Base-by-base conservation (phyloP, 1,284 basidiomycete species). In the Leccinum cinnamomeum region DNA sequence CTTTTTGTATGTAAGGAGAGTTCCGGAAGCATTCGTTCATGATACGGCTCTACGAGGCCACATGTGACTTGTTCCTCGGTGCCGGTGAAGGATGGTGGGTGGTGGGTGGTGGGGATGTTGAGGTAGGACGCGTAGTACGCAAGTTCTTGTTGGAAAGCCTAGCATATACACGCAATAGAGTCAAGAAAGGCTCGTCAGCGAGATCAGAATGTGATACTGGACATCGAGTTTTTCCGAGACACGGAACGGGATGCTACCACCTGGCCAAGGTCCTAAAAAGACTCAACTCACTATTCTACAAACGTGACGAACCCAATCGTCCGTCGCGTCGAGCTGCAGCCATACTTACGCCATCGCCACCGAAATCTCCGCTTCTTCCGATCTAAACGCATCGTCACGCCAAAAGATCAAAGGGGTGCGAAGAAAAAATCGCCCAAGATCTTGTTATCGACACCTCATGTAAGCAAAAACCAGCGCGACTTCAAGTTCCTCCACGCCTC, bases 251-350 rank as follows among this genome's bases (percentile, higher is more conserved):
- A 62, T 35, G 35, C 35, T 12, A 35, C 12, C 35, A 35, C 35
- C 35, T 25, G 23, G 23, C 23, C 35, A 12, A 35, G 12, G 35
- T 35, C 35, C 35, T 35, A 35, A 35, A 35, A 35, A 35, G 35
- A 35, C 35, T 28, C 62, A 53, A 81, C 89, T 75, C 75, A 95
- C 94, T 62, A 97, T 90, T 78, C 98, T 97, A 58, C 95, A 91
- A 73, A 99, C 97, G 69, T 97, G 92, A 53, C 97, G 87, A 62
- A 99, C 91, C 80, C 97, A 96, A 72, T 96, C 94, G 76, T 98
- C 95, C 1, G 85, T 80, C 11, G 94, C 90, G 78, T 99, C 97
- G 48, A 99, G 82, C 76, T 98, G 94, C 11, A 99, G 82, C 97
- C 97, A 99, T 30, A 30, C 28, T 30, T 63, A 94, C 10, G 91